These are phyloP conservation scores for Populus hybrid DNA, from an alignment of 441 rosid species.

Conservation along the genomic window DNA sequence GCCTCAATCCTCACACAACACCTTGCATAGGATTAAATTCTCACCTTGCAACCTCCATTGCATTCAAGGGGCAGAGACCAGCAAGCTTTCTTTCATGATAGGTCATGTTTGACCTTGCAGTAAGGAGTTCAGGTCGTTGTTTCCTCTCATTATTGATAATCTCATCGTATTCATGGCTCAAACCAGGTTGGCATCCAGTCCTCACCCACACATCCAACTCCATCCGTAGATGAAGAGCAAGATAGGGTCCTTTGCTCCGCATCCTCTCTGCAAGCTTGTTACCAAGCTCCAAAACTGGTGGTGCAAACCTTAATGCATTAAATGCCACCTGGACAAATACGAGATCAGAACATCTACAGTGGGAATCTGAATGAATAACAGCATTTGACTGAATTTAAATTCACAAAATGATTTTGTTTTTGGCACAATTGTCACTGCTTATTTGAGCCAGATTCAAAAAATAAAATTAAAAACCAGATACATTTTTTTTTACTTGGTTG, in stretches of 20 bases:
- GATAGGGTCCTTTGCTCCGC: constrained; percentile 76
- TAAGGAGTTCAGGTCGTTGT: constrained; percentile 80
- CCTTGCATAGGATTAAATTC: neutral
- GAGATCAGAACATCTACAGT: constrained; percentile 4
- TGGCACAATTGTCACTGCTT: neutral
- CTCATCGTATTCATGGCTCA: constrained; percentile 68
- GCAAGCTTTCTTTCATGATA: constrained; percentile 71
- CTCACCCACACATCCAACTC: constrained; percentile 97
- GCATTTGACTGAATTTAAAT: neutral
- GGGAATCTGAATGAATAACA: neutral
- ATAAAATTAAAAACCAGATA: too few species aligned
- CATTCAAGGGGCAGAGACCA: constrained; percentile 89
- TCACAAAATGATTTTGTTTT: neutral
- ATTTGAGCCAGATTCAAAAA: too few species aligned
- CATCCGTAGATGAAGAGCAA: constrained; percentile 81
- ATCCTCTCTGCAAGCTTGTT: constrained; percentile 75
- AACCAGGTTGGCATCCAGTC: constrained; percentile 89
- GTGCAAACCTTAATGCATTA: constrained; percentile 70
- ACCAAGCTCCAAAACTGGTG: constrained; percentile 65
- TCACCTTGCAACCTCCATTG: constrained; percentile 83
- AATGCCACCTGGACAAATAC: constrained; percentile 63
- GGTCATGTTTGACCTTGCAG: constrained; percentile 79
- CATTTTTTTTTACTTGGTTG: too few species aligned
- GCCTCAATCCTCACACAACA: neutral
- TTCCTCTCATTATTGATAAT: constrained; percentile 63